Conservation (phyloP, 176 grass and related monocot species). For the Zizania latifolia region DNA sequence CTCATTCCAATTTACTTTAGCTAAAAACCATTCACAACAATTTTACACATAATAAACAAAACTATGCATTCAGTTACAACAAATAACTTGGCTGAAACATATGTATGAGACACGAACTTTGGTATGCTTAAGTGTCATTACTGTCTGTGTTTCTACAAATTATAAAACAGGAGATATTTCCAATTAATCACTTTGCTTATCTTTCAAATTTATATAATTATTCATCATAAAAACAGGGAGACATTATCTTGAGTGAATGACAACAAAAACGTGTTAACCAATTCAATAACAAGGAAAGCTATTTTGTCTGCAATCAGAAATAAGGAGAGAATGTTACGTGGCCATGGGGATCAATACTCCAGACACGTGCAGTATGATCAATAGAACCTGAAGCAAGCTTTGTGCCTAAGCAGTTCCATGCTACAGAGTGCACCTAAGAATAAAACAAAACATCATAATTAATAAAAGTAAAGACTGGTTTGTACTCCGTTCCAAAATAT, state of each 20-base stretch:
- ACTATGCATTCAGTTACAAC: background rate
- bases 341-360: conserved; percentile 82
- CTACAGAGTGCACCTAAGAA: conserved; percentile 88
- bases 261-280: background rate
- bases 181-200: background rate
- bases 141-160: background rate
- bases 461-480: background rate
- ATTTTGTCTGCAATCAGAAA: conserved; percentile 6
- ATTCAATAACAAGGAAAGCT: background rate
- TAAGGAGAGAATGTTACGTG: conserved; percentile 50
- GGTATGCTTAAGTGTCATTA: background rate
- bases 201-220: background rate
- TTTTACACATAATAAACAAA: background rate
- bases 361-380: conserved; percentile 86
- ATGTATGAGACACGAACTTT: background rate
- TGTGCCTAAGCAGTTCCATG: conserved; percentile 92
- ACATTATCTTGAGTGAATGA: background rate
- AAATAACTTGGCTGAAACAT: background rate
- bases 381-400: conserved; percentile 89
- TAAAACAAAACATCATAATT: background rate
- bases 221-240: background rate
- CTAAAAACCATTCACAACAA: conserved; percentile 10
- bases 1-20: background rate
- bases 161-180: background rate
- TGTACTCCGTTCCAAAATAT: too few species aligned